Percentiles rank a stretch among this genome's conserved stretches.
These are phyloP conservation scores for Metarhizium sp. DNA, from an alignment of 2,329 filamentous ascomycete species.

Conservation along the genomic window DNA sequence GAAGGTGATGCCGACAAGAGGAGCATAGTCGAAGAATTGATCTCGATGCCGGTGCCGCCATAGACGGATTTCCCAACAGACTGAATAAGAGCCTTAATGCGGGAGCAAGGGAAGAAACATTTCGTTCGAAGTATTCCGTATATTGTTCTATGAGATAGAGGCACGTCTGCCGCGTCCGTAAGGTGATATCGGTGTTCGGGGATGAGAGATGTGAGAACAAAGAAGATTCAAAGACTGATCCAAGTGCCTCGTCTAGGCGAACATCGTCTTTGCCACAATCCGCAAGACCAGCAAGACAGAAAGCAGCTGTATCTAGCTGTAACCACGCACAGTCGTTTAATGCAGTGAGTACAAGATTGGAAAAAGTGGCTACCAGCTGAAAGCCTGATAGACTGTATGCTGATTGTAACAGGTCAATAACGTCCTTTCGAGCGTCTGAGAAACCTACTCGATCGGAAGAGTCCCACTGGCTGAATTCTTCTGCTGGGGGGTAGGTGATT, in stretches of 20 bases:
- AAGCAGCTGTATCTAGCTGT: conserved; percentile 51
- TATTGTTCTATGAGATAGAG: conserved; percentile 64
- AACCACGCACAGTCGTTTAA: conserved; percentile 42
- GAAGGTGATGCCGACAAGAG: conserved; percentile 62
- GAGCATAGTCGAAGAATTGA: conserved; percentile 68
- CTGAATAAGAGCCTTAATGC: conserved; percentile 68
- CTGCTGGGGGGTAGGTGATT: conserved; percentile 54
- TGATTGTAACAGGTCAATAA: conserved; percentile 68
- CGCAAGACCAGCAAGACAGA: conserved; percentile 56
- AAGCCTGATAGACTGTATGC: conserved; percentile 54
- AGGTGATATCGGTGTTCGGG: conserved; percentile 43
- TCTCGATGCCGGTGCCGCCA: conserved; percentile 61
- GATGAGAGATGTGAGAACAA: conserved; percentile 46
- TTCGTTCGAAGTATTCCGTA: conserved; percentile 66
- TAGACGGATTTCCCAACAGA: conserved; percentile 50
- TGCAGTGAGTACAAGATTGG: conserved; percentile 41
- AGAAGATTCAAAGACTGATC: conserved; percentile 50
- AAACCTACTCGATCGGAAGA: conserved; percentile 59
- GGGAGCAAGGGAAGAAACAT: conserved; percentile 56
- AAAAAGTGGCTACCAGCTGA: conserved; percentile 47
- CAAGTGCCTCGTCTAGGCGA: conserved; percentile 49
- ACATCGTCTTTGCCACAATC: conserved; percentile 53
- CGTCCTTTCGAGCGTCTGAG: conserved; percentile 64
- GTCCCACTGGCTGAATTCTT: conserved; percentile 57
- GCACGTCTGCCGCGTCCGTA: conserved; percentile 57